These are phyloP conservation scores for Strobilomyces echinocephalus DNA, from an alignment of 768 basidiomycete genomes.

Conservation along the genomic window DNA sequence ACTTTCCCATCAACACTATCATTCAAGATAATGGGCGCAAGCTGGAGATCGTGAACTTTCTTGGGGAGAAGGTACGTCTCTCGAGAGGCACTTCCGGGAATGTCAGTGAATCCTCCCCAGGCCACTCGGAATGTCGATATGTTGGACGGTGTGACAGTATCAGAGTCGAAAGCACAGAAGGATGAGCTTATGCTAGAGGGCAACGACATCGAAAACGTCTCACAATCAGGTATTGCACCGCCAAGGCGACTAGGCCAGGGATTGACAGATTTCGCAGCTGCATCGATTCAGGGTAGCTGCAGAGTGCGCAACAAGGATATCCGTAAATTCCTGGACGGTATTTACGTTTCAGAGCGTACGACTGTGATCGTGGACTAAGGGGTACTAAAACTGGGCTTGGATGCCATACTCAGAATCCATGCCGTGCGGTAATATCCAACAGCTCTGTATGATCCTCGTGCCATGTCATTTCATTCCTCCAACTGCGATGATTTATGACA, in stretches of 20 bases:
- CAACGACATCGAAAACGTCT: constrained; percentile 95
- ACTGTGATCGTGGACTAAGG: constrained; percentile 46
- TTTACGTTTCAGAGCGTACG: constrained; percentile 84
- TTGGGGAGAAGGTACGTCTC: constrained; percentile 79
- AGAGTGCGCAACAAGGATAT: constrained; percentile 99
- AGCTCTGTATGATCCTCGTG: constrained; percentile 27
- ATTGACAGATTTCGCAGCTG: constrained; percentile 47
- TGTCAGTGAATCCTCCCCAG: constrained; percentile 35
- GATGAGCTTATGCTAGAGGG: constrained; percentile 93
- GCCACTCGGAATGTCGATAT: constrained; percentile 89
- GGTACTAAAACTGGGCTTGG: constrained; percentile 7
- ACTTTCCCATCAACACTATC: constrained; percentile 99
- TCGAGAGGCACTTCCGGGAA: neutral
- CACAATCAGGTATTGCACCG: constrained; percentile 73
- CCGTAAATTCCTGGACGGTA: constrained; percentile 95
- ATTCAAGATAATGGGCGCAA: constrained; percentile 69
- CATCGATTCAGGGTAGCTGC: constrained; percentile 94
- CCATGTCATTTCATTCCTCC: constrained; percentile 13
- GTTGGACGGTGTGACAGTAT: constrained; percentile 79
- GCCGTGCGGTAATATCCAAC: constrained; percentile 19
- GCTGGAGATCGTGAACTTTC: constrained; percentile 91
- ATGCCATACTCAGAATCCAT: constrained; percentile 14
- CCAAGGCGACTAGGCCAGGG: neutral
- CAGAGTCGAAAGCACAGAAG: constrained; percentile 89
- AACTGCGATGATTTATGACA: neutral